phyloP scores from a whole-genome alignment of 805 yeast species.

The Lachancea dasiensis region DNA sequence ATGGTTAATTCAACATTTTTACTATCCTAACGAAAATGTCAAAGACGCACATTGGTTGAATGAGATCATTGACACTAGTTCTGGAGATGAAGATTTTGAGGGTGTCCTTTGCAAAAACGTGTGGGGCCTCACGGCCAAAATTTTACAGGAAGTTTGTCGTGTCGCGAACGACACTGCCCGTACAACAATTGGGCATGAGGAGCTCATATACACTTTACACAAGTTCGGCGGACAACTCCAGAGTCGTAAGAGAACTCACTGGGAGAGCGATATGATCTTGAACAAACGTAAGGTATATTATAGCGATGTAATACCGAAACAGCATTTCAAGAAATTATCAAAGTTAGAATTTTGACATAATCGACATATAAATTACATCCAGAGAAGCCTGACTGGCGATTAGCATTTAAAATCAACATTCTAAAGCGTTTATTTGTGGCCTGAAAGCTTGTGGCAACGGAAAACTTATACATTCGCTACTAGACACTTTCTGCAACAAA shows the following conservation, averaged over 20 bases:
- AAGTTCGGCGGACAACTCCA: slow-evolving; percentile 51
- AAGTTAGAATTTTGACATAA: not conserved
- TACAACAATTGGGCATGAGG: slow-evolving; percentile 52
- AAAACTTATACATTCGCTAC: not conserved
- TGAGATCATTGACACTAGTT: slow-evolving; percentile 52
- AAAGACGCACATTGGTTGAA: slow-evolving; percentile 61
- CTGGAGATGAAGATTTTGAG: slow-evolving; percentile 43
- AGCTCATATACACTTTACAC: slow-evolving; percentile 51
- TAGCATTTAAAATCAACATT: not conserved
- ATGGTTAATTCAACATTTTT: slow-evolving; percentile 58
- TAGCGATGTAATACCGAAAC: slow-evolving; percentile 32
- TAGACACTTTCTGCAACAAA: slow-evolving; percentile 2
- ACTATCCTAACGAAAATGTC: slow-evolving; percentile 48
- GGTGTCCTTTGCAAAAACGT: slow-evolving; percentile 51
- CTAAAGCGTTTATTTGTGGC: not conserved
- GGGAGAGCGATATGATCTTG: slow-evolving; percentile 50
- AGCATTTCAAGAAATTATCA: slow-evolving; percentile 13
- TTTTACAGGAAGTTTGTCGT: slow-evolving; percentile 62
- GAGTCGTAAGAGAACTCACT: slow-evolving; percentile 40
- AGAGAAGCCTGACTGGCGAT: no score
- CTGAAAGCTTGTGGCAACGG: not conserved
- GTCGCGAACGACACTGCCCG: slow-evolving; percentile 38
- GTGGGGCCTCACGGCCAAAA: slow-evolving; percentile 81
- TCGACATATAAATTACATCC: not conserved
- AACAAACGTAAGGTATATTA: slow-evolving; percentile 27